Percentiles rank a stretch among this genome's conserved stretches.
Conservation (phyloP, 1,284 basidiomycete genomes). For the Cystobasidiaceae sp. region DNA sequence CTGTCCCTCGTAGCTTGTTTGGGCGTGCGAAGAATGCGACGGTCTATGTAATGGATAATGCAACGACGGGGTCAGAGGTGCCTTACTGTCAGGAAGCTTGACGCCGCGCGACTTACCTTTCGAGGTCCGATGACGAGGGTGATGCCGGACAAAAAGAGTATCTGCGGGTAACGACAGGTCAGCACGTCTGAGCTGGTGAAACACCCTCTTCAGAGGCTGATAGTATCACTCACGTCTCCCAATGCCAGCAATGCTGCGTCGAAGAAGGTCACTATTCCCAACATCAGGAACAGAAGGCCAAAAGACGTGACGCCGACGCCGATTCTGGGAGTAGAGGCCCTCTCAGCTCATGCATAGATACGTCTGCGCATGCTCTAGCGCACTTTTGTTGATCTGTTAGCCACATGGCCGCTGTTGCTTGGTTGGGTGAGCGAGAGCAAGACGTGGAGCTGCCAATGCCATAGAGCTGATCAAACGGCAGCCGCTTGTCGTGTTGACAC, state of each 20-base stretch:
- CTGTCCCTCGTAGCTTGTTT: conserved; percentile 90
- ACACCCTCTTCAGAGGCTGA: neutral
- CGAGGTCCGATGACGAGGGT: conserved; percentile 86
- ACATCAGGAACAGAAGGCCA: conserved; percentile 89
- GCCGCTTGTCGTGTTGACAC: too few species aligned
- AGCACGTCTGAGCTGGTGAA: neutral
- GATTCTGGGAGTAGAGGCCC: too few species aligned
- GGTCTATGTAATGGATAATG: conserved; percentile 74
- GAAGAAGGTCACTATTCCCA: conserved; percentile 93
- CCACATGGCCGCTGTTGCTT: conserved; percentile 61
- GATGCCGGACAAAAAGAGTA: conserved; percentile 84
- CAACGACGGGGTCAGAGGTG: too few species aligned
- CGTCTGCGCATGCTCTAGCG: too few species aligned
- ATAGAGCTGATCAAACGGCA: neutral
- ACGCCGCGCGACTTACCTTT: too few species aligned
- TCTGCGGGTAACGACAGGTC: conserved; percentile 52
- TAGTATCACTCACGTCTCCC: conserved; percentile 88
- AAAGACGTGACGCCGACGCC: conserved; percentile 92
- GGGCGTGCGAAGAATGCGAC: conserved; percentile 97
- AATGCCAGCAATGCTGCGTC: conserved; percentile 92
- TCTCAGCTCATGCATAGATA: too few species aligned
- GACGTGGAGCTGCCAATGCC: neutral
- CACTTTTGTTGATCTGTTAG: conserved; percentile 61
- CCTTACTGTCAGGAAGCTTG: too few species aligned
- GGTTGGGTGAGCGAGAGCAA: neutral